Evolutionary conservation across 768 basidiomycete genomes (phyloP).

Genomic region (Gautieria morchelliformis): DNA sequence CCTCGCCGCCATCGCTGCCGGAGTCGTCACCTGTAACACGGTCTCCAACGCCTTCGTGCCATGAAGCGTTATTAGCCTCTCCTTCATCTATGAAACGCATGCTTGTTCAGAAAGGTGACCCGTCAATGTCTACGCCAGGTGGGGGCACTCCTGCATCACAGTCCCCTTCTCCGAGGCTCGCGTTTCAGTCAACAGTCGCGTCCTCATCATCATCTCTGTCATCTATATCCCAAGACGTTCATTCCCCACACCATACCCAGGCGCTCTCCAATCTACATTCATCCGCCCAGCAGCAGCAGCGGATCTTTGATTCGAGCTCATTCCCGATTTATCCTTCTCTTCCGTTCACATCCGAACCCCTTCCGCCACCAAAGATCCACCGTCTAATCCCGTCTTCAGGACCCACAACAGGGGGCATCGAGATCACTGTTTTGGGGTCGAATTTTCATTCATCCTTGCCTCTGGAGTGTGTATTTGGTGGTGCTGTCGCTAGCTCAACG

Average conservation of each 20-base stretch:
- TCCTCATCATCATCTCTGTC: not conserved
- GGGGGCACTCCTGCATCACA: not conserved
- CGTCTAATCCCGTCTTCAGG: slow-evolving; percentile 77
- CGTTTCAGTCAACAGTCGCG: not conserved
- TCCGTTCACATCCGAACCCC: slow-evolving; percentile 6
- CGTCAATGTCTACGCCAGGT: not conserved
- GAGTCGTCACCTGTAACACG: not conserved
- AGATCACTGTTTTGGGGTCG: slow-evolving; percentile 87
- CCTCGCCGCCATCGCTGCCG: too few relatives aligned
- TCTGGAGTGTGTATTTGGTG: slow-evolving; percentile 80
- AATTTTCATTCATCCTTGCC: slow-evolving; percentile 74
- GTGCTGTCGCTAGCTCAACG: slow-evolving; percentile 68
- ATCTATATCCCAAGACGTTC: not conserved
- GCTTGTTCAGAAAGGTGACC: not conserved
- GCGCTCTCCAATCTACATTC: slow-evolving; percentile 37
- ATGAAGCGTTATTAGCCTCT: not conserved
- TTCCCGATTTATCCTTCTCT: slow-evolving; percentile 1
- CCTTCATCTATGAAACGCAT: not conserved
- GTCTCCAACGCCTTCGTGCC: not conserved
- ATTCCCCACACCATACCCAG: slow-evolving; percentile 24
- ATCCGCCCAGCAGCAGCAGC: slow-evolving; percentile 4
- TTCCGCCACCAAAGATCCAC: slow-evolving; percentile 57
- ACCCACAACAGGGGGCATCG: slow-evolving; percentile 86
- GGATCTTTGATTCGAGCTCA: slow-evolving; percentile 1
- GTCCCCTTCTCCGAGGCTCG: not conserved